Percentiles rank a stretch among this genome's conserved stretches.
phyloP scores from a whole-genome alignment of 768 basidiomycete species.

The Hemileccinum rubropunctum region DNA sequence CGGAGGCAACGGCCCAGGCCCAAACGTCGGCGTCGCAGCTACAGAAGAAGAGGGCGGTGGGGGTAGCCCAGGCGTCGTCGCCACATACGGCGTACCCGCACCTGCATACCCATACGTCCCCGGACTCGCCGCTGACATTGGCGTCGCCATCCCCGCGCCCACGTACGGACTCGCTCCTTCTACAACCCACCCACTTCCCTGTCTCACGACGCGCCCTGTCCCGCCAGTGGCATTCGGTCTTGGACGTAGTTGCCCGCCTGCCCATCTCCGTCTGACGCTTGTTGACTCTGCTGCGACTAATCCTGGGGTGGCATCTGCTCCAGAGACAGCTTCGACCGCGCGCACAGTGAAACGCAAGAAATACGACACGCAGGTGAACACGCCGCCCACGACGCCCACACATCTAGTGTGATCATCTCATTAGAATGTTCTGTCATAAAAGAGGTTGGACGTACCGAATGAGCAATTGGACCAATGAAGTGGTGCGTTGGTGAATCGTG shows the following conservation, averaged over 20 bases:
- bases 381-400: slow-evolving; percentile 91
- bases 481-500: slow-evolving; percentile 86
- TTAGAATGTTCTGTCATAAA: neutral
- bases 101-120: slow-evolving; percentile 7
- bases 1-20: slow-evolving; percentile 30
- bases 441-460: slow-evolving; percentile 51
- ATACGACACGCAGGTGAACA: slow-evolving; percentile 83
- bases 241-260: slow-evolving; percentile 59
- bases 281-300: slow-evolving; percentile 66
- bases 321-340: slow-evolving; percentile 63
- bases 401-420: slow-evolving; percentile 38
- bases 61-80: slow-evolving; percentile 1
- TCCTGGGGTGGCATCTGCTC: slow-evolving; percentile 47
- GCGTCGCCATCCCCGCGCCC: slow-evolving; percentile 36
- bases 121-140: slow-evolving; percentile 28
- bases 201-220: slow-evolving; percentile 43
- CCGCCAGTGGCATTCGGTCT: slow-evolving; percentile 37
- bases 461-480: slow-evolving; percentile 73
- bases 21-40: slow-evolving; percentile 26
- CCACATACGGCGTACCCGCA: slow-evolving; percentile 32
- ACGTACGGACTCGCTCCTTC: slow-evolving; percentile 29
- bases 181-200: slow-evolving; percentile 59
- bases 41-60: neutral
- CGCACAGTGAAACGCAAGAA: slow-evolving; percentile 62
- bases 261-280: slow-evolving; percentile 67